Base-by-base conservation (phyloP, 768 basidiomycete species). In the Pholiota conissans region DNA sequence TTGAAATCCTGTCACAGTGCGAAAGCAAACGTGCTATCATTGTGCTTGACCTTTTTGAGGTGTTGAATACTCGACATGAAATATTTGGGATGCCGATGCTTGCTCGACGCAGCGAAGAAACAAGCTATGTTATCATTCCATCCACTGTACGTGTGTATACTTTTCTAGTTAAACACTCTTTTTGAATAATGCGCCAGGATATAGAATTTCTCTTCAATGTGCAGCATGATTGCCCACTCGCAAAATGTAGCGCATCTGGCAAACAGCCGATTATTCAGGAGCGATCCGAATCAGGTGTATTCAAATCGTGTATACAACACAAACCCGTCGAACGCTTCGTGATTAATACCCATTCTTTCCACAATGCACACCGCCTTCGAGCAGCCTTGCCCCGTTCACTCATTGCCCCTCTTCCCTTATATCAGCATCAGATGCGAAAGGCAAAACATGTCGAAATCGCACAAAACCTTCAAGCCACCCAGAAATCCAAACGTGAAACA, bases 41-140 rank as follows among this genome's bases (percentile, higher is more conserved):
- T 20, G 55, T 64, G 16, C 29, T 67, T 20, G 64, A 67, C 28
- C 48, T 66, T 13, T 67, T 65, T 45, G 52, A 61, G 30, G 52
- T 67, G 29, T 40, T 48, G 37, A 34, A 48, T 24, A 55, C 52
- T 20, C 55, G 61, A 26, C 59, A 67, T 54, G 51, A 59, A 28
- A 56, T 58, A 11, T 67, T 67, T 55, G 64, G 63, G 53, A 67
- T 67, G 66, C 66, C 62, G 32, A 54, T 64, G 53, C 46, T 67
- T n/a, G 51, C 51, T 52, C 59, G 55, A 16, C 59, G 40, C n/a
- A 30, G 42, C 20, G 51, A 60, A 30, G 54, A 61, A 34, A 40
- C 34, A 51, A 49, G 11, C 13, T 54, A 46, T 27, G 26, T 55
- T 20, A 51, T 56, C 51, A 57, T 67, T 46, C 62, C 56, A 16